Evolutionary conservation across 2,329 filamentous ascomycete genomes (phyloP).

Genomic region (Tolypocladium nubicola): DNA sequence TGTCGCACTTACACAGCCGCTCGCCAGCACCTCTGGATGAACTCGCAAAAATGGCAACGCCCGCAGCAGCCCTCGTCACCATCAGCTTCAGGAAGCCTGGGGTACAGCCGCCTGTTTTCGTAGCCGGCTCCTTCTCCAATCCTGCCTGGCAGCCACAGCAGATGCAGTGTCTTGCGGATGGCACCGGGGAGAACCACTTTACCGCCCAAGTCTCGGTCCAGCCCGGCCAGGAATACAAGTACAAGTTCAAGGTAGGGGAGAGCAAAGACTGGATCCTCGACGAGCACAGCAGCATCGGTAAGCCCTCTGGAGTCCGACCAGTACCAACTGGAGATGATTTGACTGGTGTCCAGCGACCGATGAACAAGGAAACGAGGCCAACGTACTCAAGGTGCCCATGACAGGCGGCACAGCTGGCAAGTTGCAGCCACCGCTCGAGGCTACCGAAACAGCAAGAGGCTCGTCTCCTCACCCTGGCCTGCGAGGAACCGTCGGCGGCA

Average conservation of each 20-base stretch:
- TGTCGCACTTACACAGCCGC: not conserved
- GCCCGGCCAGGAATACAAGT: conserved; percentile 53
- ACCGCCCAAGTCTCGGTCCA: conserved; percentile 42
- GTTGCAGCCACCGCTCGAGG: conserved; percentile 3
- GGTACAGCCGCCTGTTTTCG: conserved; percentile 55
- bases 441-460: conserved; percentile 2
- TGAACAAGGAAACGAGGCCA: conserved; percentile 5
- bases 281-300: conserved; percentile 50
- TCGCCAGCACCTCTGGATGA: not conserved
- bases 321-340: not conserved
- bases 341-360: conserved; percentile 2
- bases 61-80: conserved; percentile 31
- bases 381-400: conserved; percentile 10
- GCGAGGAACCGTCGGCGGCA: not conserved
- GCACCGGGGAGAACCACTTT: conserved; percentile 47
- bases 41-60: conserved; percentile 7
- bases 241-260: conserved; percentile 61
- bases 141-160: conserved; percentile 58
- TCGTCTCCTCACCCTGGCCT: not conserved
- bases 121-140: conserved; percentile 58
- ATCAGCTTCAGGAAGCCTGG: conserved; percentile 52
- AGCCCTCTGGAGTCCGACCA: conserved; percentile 8
- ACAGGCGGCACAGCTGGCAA: not conserved
- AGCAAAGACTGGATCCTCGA: conserved; percentile 63
- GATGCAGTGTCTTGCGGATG: conserved; percentile 45